Conservation (phyloP, 2,329 filamentous ascomycete species). For the Venturia asperata region DNA sequence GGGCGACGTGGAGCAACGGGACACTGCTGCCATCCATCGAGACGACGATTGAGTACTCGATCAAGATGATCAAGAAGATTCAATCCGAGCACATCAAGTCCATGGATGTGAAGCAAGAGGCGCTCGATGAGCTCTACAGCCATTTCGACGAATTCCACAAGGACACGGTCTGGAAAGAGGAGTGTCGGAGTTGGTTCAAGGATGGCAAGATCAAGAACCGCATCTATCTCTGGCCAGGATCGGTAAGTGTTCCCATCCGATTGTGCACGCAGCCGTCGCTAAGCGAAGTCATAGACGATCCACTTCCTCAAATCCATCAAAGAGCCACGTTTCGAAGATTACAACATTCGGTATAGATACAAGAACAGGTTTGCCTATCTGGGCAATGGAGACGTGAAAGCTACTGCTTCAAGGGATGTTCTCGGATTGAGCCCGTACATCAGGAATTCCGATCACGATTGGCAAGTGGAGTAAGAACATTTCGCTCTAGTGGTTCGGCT, state of each 20-base stretch:
- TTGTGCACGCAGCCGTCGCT: neutral
- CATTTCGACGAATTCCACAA: slow-evolving; percentile 42
- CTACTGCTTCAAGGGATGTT: slow-evolving; percentile 35
- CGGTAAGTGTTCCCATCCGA: slow-evolving; percentile 22
- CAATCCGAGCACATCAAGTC: slow-evolving; percentile 42
- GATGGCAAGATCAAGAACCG: slow-evolving; percentile 29
- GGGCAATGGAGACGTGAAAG: slow-evolving; percentile 41
- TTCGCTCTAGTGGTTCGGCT: no score
- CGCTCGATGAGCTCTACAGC: slow-evolving; percentile 45
- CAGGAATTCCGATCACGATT: slow-evolving; percentile 39
- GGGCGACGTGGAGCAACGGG: slow-evolving; percentile 41
- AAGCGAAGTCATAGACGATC: slow-evolving; percentile 26
- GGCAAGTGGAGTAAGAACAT: slow-evolving; percentile 36
- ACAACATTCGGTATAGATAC: slow-evolving; percentile 31
- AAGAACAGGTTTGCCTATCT: slow-evolving; percentile 34
- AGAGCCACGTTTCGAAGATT: slow-evolving; percentile 31
- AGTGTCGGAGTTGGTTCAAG: slow-evolving; percentile 23
- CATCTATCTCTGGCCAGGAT: slow-evolving; percentile 40
- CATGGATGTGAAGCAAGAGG: slow-evolving; percentile 41
- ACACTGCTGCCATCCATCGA: slow-evolving; percentile 40
- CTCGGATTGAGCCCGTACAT: slow-evolving; percentile 40
- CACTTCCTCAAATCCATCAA: slow-evolving; percentile 35
- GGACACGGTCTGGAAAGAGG: slow-evolving; percentile 40
- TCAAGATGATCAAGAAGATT: slow-evolving; percentile 44
- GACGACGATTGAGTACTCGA: slow-evolving; percentile 43